Conservation (phyloP, 257 asterid species). For the Apocynum venetum region DNA sequence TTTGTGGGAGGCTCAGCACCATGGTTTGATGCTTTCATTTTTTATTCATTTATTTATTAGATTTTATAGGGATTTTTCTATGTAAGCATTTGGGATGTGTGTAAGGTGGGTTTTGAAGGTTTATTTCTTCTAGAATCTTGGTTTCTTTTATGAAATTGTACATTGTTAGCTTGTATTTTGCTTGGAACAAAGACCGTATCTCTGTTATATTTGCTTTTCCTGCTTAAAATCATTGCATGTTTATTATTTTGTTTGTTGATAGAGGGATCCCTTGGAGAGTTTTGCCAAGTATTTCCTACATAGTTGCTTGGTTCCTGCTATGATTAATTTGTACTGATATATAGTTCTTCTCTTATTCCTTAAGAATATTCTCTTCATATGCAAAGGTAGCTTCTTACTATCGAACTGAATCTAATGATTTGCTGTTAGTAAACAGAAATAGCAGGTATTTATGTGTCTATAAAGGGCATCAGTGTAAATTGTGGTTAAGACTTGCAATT, state of each 20-base stretch:
- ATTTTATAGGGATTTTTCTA: background rate
- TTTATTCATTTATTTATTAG: background rate
- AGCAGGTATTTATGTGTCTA: background rate
- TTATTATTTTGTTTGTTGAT: no score
- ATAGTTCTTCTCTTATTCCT: background rate
- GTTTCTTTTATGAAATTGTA: slow-evolving; percentile 3
- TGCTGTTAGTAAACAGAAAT: background rate
- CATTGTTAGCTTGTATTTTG: background rate
- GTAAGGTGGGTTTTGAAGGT: background rate
- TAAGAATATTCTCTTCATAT: background rate
- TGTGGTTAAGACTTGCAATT: background rate
- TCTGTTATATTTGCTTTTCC: background rate
- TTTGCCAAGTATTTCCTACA: background rate
- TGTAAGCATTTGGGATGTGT: background rate
- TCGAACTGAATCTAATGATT: background rate
- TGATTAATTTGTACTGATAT: background rate
- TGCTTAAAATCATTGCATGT: background rate
- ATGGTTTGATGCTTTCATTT: slow-evolving; percentile 26
- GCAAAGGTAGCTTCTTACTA: background rate
- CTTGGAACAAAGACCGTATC: background rate
- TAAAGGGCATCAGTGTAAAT: background rate
- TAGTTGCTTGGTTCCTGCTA: background rate
- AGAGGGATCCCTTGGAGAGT: background rate
- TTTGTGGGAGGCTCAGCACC: slow-evolving; percentile 42
- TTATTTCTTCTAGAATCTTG: background rate